These are phyloP conservation scores for Cinnamomum chago DNA, from an alignment of 164 flowering plant species.

Conservation along the genomic window DNA sequence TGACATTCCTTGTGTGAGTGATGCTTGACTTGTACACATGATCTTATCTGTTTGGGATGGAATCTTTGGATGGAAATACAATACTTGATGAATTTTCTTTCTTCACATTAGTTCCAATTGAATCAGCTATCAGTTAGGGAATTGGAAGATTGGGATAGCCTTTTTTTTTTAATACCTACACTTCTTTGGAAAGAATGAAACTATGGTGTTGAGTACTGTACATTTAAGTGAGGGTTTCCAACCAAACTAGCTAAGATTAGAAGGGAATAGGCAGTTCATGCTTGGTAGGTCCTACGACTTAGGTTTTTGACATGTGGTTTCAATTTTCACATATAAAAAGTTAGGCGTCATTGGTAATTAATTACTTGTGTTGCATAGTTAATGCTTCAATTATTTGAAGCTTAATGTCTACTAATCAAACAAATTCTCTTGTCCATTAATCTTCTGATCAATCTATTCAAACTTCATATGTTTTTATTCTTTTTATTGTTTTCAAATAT, in stretches of 20 bases:
- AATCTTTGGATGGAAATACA: background rate
- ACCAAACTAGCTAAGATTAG: background rate
- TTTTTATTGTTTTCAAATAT: no score
- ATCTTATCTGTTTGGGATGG: slow-evolving; percentile 4
- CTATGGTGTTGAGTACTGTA: background rate
- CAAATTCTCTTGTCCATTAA: no score
- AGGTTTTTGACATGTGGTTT: no score
- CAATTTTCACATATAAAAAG: background rate
- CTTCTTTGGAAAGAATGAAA: no score
- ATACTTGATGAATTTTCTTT: background rate
- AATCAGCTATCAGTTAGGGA: background rate
- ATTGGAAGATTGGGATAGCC: background rate
- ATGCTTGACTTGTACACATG: slow-evolving; percentile 8
- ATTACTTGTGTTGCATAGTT: background rate
- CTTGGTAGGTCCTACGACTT: background rate
- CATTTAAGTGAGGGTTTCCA: no score
- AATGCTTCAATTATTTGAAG: background rate
- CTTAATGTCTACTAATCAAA: background rate
- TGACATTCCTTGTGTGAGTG: slow-evolving; percentile 8
- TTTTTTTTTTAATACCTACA: no score
- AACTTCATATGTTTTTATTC: no score
- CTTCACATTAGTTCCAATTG: background rate
- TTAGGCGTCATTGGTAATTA: background rate
- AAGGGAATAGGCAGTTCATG: background rate
- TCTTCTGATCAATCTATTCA: no score